These are phyloP conservation scores for Botrytis tulipae DNA, from an alignment of 2,329 filamentous ascomycete species.

Conservation along the genomic window DNA sequence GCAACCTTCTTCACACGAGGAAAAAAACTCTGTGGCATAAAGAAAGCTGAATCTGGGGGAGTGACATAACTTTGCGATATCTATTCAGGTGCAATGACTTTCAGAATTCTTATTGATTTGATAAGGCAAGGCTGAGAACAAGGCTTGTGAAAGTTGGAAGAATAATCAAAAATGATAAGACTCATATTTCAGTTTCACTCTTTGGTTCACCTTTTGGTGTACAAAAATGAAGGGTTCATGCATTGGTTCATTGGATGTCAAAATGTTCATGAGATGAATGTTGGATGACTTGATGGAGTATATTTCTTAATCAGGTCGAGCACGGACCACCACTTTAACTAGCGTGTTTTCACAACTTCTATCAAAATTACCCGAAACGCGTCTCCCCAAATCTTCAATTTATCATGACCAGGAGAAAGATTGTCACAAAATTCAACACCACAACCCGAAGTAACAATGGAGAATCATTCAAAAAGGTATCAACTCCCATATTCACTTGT, in stretches of 20 bases:
- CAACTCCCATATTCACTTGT: not conserved
- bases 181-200: not conserved
- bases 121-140: not conserved
- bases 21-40: not conserved
- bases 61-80: not conserved
- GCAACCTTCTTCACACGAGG: not conserved
- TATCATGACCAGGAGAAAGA: not conserved
- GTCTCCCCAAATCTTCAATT: constrained; percentile 8
- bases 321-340: constrained; percentile 11
- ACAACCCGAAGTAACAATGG: not conserved
- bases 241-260: not conserved
- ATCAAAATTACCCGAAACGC: constrained; percentile 3
- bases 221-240: not conserved
- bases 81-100: not conserved
- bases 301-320: not conserved
- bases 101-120: not conserved
- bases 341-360: constrained; percentile 5
- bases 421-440: not conserved
- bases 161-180: not conserved
- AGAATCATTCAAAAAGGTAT: constrained; percentile 14
- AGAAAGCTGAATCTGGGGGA: not conserved
- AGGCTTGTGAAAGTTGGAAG: not conserved
- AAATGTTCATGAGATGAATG: not conserved
- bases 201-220: not conserved
- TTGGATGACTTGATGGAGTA: not conserved